phyloP scores from a whole-genome alignment of 2,329 filamentous ascomycete genomes.

The Calonectria montana region DNA sequence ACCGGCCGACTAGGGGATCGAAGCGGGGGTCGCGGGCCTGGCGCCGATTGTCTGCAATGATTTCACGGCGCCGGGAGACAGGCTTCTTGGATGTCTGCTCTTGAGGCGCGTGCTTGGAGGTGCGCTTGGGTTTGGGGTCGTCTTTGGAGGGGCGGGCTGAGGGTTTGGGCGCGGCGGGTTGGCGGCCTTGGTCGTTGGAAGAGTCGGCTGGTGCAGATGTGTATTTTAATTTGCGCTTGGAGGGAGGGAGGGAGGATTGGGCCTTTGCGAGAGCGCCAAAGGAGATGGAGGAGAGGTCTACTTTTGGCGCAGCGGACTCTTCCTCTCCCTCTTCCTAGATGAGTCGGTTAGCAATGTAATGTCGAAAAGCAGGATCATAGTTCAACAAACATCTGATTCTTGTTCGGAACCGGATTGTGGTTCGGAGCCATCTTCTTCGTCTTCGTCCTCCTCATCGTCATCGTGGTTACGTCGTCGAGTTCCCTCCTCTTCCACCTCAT shows the following conservation, averaged over 20 bases:
- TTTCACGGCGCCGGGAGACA: constrained; percentile 83
- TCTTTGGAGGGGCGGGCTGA: constrained; percentile 47
- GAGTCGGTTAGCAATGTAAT: constrained; percentile 18
- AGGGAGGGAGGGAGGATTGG: constrained; percentile 72
- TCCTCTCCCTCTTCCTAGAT: constrained; percentile 34
- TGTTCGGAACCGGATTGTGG: constrained; percentile 40
- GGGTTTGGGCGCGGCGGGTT: constrained; percentile 45
- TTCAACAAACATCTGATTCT: constrained; percentile 40
- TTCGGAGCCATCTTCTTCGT: constrained; percentile 31
- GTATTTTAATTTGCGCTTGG: constrained; percentile 42
- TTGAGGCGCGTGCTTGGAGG: constrained; percentile 90
- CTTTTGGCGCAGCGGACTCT: constrained; percentile 46
- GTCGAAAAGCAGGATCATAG: too few relatives aligned
- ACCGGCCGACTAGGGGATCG: constrained; percentile 67
- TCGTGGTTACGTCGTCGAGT: constrained; percentile 40
- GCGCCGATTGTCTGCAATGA: constrained; percentile 67
- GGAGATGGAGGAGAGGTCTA: constrained; percentile 73
- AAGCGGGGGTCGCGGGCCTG: constrained; percentile 90
- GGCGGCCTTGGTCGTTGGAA: constrained; percentile 42
- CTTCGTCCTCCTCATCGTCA: constrained; percentile 45
- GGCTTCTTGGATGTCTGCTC: constrained; percentile 85
- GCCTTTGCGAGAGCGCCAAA: constrained; percentile 93
- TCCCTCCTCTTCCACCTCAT: constrained; percentile 46
- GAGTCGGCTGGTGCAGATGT: constrained; percentile 29
- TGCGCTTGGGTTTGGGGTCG: constrained; percentile 48